Base-by-base conservation (phyloP, 2,329 filamentous ascomycete species). In the Pseudogymnoascus sp. region DNA sequence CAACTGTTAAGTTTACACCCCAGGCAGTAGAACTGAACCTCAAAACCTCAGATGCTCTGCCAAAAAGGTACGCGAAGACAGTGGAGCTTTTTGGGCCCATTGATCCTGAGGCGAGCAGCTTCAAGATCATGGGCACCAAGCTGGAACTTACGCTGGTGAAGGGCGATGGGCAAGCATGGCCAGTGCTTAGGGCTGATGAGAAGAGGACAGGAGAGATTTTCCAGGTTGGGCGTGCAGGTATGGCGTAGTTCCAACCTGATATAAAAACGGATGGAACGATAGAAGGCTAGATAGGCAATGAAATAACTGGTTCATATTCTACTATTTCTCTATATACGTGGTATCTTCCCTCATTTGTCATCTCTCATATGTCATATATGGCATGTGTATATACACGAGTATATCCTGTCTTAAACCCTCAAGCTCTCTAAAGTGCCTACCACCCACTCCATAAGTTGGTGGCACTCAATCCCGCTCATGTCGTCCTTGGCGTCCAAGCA, bases 171-270 rank as follows among this genome's bases (percentile, higher is more conserved):
- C 78, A 78, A 24, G 84, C 85, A 65, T 91, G 88, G 88, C 84
- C 87, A 16, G 85, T 89, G 5, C 72, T 91, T 70, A 80, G 86
- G 65, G 85, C 82, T 62, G 85, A 88, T 69, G 88, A 90, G 70
- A 82, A 78, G 67, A 80, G 79, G 68, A 86, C 84, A 3, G 87
- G 87, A 2, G 89, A 96, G 78, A 96, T 96, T 70, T 86, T 98
- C 67, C 95, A 99, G 77, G 82, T 96, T 67, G 95, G 95, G 12
- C 83, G 87, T 67, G 92, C 95, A 60, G 91, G 88, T 35, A 80
- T 56, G 50, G 50, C 50, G 50, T 56, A 56, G 50, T 22, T 33
- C 50, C 28, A 33, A 22, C n/a, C 50, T 56, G 28, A 12, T 56
- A 56, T 35, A 35, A 10, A 56, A 35, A 56, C 28, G 16, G 33